Evolutionary conservation across 345 rosid genomes (phyloP), one percentile per base, ranked within the genome.

Genomic region (Camelina neglecta): DNA sequence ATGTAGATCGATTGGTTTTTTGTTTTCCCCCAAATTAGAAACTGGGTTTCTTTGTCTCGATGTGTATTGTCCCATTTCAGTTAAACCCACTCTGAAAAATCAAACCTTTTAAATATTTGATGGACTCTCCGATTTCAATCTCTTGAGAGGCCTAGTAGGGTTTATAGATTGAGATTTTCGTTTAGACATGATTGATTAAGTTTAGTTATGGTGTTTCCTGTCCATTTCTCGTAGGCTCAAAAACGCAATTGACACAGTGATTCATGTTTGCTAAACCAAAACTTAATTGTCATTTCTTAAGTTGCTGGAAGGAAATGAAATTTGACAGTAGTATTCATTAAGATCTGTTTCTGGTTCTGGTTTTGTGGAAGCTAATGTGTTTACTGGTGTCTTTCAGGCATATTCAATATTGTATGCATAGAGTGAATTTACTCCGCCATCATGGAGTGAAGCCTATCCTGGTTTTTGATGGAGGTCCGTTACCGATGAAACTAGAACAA

Each of bases 401-500:
- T 83, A 85, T 95, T 38, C 90, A 87, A 13, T 95, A 92, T 36
- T 95, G 99, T 83, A 89, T 95, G 98, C 94, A 87, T 69, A 84
- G 94, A 85, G 97, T 95, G 75, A 92, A 92, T 76, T 73, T 95
- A 79, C 82, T 95, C 48, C 89, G 88, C 44, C 97, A 92, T 79
- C 81, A 92, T 79, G 92, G 96, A 53, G 86, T 92, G 57, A 92
- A 83, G 81, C 99, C 98, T 15, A 51, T 92, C 80, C 90, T 95
- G 48, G 91, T 92, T 62, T 95, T 95, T 7, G 99, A 95, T 81
- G 98, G 98, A 69, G 99, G 97, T 79, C 76, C 86, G 57, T 82
- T 95, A 61, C 98, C 97, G 0, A 90, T 95, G 98, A 92, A 95
- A 86, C 85, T 83, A 53, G 99, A 95, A 59, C 98, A 95, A 81